Evolutionary conservation across 345 rosid genomes (phyloP), one percentile per base, ranked within the genome.

Genomic region (Sonneratia alba): DNA sequence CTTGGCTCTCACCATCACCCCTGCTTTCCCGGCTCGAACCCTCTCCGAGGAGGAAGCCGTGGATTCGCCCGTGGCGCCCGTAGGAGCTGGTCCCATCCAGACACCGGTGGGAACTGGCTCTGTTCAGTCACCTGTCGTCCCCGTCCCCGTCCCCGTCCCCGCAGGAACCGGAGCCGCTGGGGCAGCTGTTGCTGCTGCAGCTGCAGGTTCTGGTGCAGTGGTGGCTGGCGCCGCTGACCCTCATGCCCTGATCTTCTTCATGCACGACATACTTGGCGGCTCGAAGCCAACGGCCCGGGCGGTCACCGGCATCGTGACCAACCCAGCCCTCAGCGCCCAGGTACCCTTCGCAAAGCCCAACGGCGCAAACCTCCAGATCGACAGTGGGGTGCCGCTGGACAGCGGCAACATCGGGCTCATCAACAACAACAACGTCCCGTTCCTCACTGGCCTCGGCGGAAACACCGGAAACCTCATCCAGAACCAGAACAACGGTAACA

Each of bases 241-340:
- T 69, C 76, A 82, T 71, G 78, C 82, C 34, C 47, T 87, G 69
- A 75, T 75, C 68, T 93, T 93, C 84, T 91, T 77, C 79, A 87
- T 88, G 91, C 96, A 92, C 21, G 98, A 92, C 76, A 85, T 92
- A 70, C 85, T 89, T 14, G 93, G 92, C 0, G 96, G 96, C n/a
- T 84, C 93, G 15, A 88, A 85, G 76, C 96, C 97, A 7, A 75
- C 88, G 0, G 94, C 96, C 13, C 75, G 79, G 75, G 94, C 96
- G 0, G 94, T 91, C 19, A 91, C 94, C 0, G 94, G 96, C 56
- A 75, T 91, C 0, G 93, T 89, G 3, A 72, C 83, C 45, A 93
- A 88, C 74, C 87, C 92, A 0, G 95, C 96, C 5, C 72, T 83
- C 73, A 82, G 74, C 5, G 93, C 96, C 11, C 97, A 90, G 73